Conservation (phyloP, 208 protist species). For the Blechomonas ayalai region DNA sequence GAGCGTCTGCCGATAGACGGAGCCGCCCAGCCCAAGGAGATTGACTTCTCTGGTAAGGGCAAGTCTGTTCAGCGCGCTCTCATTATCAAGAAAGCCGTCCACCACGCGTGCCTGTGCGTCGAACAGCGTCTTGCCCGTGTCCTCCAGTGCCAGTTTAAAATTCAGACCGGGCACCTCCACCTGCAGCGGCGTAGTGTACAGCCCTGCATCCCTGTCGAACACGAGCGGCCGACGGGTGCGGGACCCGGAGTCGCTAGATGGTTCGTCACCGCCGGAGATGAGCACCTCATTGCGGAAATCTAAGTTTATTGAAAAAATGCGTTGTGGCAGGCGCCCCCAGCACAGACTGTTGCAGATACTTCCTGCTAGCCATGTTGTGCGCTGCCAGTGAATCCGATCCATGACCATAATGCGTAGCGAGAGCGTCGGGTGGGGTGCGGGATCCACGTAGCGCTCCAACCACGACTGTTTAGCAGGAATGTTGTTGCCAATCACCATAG, state of each 20-base stretch:
- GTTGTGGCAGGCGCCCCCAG: slow-evolving; percentile 67
- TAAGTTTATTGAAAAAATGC: slow-evolving; percentile 72
- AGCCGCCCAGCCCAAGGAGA: slow-evolving; percentile 74
- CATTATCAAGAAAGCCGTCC: slow-evolving; percentile 80
- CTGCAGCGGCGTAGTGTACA: slow-evolving; percentile 42
- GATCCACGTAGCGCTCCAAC: slow-evolving; percentile 49
- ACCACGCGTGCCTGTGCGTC: slow-evolving; percentile 36
- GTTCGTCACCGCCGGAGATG: slow-evolving; percentile 26
- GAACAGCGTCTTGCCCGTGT: slow-evolving; percentile 53
- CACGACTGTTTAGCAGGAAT: slow-evolving; percentile 41
- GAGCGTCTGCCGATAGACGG: slow-evolving; percentile 74
- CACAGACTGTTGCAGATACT: slow-evolving; percentile 68
- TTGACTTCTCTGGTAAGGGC: slow-evolving; percentile 72
- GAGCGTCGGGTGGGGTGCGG: slow-evolving; percentile 64
- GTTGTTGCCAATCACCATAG: slow-evolving; percentile 66
- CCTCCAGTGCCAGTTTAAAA: slow-evolving; percentile 50
- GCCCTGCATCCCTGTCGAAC: slow-evolving; percentile 29
- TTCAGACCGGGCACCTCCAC: slow-evolving; percentile 45
- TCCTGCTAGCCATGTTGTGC: slow-evolving; percentile 63
- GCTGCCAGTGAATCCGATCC: slow-evolving; percentile 83
- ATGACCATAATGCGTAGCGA: slow-evolving; percentile 64
- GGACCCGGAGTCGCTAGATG: neutral
- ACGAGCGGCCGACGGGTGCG: slow-evolving; percentile 8
- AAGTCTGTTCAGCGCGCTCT: slow-evolving; percentile 69
- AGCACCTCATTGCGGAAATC: slow-evolving; percentile 51